Evolutionary conservation across 805 yeast genomes (phyloP).

Genomic region (Blastobotrys attinorum): DNA sequence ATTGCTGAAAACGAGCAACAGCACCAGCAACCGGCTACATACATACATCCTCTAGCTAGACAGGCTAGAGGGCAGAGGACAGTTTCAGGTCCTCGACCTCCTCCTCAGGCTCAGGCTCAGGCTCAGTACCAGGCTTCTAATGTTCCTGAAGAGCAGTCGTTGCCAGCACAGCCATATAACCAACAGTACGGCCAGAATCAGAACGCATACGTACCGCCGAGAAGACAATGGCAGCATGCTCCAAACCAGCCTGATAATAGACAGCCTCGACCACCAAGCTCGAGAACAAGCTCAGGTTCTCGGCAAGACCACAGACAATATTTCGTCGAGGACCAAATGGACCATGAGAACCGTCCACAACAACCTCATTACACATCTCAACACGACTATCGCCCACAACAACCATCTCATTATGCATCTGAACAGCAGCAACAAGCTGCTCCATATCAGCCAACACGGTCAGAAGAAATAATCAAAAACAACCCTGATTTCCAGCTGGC

Average conservation of each 20-base stretch:
- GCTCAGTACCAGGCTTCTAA: too few relatives aligned
- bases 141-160: too few relatives aligned
- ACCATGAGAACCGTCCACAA: neutral
- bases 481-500: constrained; percentile 18
- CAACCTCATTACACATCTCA: too few relatives aligned
- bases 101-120: too few relatives aligned
- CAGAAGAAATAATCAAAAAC: constrained; percentile 13
- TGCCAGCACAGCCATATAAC: too few relatives aligned
- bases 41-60: neutral
- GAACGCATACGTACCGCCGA: neutral
- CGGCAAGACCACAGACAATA: neutral
- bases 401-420: constrained; percentile 10
- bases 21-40: neutral
- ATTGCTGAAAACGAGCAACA: neutral
- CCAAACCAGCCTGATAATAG: neutral
- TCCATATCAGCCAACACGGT: constrained; percentile 9
- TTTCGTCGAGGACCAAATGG: neutral
- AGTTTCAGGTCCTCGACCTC: neutral
- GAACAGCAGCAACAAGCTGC: too few relatives aligned
- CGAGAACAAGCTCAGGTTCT: neutral
- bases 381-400: too few relatives aligned
- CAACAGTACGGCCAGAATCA: too few relatives aligned
- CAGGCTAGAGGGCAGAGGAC: too few relatives aligned
- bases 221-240: neutral
- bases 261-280: neutral